A percentile compares a stretch with the other conserved stretches of the same genome.
Evolutionary conservation across 805 yeast genomes (phyloP).

Genomic region (Metschnikowia kunwiensis): DNA sequence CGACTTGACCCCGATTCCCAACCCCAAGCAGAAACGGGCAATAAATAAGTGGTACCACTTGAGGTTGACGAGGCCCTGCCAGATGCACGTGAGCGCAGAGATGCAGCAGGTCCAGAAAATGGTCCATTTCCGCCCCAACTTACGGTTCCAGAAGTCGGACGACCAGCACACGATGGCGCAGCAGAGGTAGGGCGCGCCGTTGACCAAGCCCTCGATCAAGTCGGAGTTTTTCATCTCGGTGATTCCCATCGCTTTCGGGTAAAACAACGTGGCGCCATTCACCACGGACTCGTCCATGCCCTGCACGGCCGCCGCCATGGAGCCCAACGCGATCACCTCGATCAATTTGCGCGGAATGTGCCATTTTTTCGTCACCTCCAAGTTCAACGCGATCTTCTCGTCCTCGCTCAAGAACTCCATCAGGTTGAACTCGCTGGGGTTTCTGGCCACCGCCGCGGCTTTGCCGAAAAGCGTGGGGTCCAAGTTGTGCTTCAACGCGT

Average conservation of each 20-base stretch:
- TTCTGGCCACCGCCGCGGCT: conserved; percentile 59
- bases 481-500: conserved; percentile 54
- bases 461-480: conserved; percentile 58
- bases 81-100: conserved; percentile 58
- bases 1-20: conserved; percentile 66
- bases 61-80: conserved; percentile 64
- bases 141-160: conserved; percentile 49
- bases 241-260: conserved; percentile 55
- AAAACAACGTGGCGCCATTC: conserved; percentile 63
- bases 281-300: conserved; percentile 75
- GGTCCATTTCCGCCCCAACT: conserved; percentile 57
- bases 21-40: conserved; percentile 57
- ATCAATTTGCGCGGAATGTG: conserved; percentile 47
- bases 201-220: conserved; percentile 59
- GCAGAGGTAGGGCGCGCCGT: conserved; percentile 64
- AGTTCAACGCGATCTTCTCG: conserved; percentile 48
- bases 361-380: conserved; percentile 44
- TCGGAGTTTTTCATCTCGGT: conserved; percentile 40
- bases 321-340: conserved; percentile 55
- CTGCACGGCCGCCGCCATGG: conserved; percentile 69
- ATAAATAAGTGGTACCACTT: conserved; percentile 57
- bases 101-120: conserved; percentile 59
- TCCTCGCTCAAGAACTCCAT: conserved; percentile 48
- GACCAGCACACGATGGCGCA: conserved; percentile 63
- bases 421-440: conserved; percentile 54